These are phyloP conservation scores for Epithele typhae DNA, from an alignment of 768 basidiomycete genomes.

Conservation along the genomic window DNA sequence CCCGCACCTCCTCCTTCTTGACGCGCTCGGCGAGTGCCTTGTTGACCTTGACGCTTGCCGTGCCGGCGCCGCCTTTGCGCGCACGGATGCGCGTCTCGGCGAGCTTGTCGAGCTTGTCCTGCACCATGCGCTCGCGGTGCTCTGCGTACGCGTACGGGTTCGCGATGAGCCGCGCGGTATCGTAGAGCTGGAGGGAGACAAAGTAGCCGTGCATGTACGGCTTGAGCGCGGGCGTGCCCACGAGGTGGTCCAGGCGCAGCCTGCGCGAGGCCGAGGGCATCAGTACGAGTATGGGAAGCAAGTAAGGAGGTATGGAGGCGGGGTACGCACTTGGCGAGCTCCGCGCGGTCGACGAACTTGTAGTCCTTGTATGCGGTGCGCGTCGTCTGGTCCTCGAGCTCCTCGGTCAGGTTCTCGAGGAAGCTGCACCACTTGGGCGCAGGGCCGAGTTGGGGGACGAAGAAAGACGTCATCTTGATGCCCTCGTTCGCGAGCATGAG, in stretches of 20 bases:
- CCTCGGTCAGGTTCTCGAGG: constrained; percentile 97
- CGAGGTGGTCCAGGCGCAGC: constrained; percentile 90
- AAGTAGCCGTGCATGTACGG: constrained; percentile 99
- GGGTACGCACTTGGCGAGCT: constrained; percentile 73
- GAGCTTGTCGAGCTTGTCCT: constrained; percentile 89
- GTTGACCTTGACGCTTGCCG: constrained; percentile 61
- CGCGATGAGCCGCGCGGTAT: constrained; percentile 90
- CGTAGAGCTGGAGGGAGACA: constrained; percentile 91
- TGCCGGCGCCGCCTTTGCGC: constrained; percentile 53
- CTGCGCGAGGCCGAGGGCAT: constrained; percentile 34
- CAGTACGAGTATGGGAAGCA: background rate
- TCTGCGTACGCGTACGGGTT: constrained; percentile 97
- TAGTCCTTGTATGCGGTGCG: constrained; percentile 90
- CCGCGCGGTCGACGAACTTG: constrained; percentile 90
- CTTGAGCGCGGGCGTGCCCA: constrained; percentile 93
- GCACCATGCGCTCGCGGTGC: constrained; percentile 83
- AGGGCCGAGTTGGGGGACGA: constrained; percentile 93
- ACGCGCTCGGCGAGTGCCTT: constrained; percentile 86
- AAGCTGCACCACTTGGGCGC: constrained; percentile 97
- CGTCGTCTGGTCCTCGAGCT: constrained; percentile 87
- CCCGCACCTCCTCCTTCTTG: constrained; percentile 58
- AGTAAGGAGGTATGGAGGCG: background rate
- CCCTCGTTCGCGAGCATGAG: constrained; percentile 93
- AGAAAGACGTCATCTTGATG: constrained; percentile 93
- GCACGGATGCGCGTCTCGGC: constrained; percentile 89